Conservation (phyloP, 768 basidiomycete species). For the Pleurotus platypus region DNA sequence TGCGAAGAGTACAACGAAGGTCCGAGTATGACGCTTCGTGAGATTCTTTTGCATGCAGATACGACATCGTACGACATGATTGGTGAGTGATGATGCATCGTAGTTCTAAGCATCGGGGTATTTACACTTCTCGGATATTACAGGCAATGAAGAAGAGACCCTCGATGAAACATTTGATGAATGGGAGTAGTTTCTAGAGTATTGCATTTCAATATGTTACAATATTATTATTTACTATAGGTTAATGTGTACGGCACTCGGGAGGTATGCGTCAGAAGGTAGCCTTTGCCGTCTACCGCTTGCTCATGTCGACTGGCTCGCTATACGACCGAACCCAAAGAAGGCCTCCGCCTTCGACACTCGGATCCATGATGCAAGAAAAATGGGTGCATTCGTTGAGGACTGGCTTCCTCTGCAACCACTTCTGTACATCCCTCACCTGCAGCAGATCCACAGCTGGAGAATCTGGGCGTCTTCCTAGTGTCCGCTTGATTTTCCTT, state of each 20-base stretch:
- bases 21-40: constrained; percentile 45
- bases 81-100: constrained; percentile 17
- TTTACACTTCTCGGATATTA: neutral
- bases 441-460: constrained; percentile 5
- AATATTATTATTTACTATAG: neutral
- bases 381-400: constrained; percentile 33
- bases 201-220: neutral
- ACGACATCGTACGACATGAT: constrained; percentile 35
- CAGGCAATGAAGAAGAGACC: neutral
- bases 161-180: neutral
- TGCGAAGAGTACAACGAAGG: constrained; percentile 30
- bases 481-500: constrained; percentile 1
- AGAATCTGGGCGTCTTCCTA: neutral
- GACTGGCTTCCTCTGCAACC: constrained; percentile 30
- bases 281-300: neutral
- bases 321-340: constrained; percentile 28
- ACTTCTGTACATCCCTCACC: constrained; percentile 20
- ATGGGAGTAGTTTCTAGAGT: neutral
- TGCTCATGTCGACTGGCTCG: constrained; percentile 14
- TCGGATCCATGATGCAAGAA: constrained; percentile 36
- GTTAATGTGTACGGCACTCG: no score
- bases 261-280: no score
- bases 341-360: constrained; percentile 28
- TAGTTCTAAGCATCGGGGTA: no score
- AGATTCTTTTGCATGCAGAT: constrained; percentile 39